These are phyloP conservation scores for Hygrocybe punicea DNA, from an alignment of 768 basidiomycete species.

Conservation along the genomic window DNA sequence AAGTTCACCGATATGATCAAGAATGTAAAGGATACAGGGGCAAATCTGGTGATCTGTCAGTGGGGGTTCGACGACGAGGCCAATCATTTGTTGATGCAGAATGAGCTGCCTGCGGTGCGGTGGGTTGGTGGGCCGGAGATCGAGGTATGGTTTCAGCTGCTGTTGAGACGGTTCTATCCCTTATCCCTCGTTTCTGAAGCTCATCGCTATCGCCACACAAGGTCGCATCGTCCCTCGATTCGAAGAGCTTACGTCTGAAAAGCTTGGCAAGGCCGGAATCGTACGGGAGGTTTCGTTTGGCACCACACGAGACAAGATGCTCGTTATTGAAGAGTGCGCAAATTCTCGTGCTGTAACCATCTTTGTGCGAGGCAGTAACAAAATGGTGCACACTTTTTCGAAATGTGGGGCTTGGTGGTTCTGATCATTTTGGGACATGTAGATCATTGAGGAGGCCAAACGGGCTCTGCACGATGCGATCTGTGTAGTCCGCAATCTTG, in stretches of 20 bases:
- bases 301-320: constrained; percentile 98
- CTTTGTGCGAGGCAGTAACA: constrained; percentile 96
- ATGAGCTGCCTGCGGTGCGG: constrained; percentile 92
- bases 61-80: constrained; percentile 99
- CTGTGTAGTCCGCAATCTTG: constrained; percentile 93
- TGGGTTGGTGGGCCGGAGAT: constrained; percentile 99
- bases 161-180: not conserved
- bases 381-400: constrained; percentile 66
- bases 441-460: constrained; percentile 99
- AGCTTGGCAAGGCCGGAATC: constrained; percentile 89
- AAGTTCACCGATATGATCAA: constrained; percentile 98
- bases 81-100: constrained; percentile 97
- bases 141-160: constrained; percentile 54
- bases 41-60: constrained; percentile 98
- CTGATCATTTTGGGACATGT: not conserved
- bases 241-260: constrained; percentile 87
- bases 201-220: constrained; percentile 97
- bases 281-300: constrained; percentile 95
- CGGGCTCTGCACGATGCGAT: constrained; percentile 96
- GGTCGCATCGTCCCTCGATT: constrained; percentile 98
- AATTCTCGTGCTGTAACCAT: constrained; percentile 95
- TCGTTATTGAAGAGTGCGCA: constrained; percentile 97
- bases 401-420: not conserved
- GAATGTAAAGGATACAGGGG: constrained; percentile 92
- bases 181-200: constrained; percentile 41